Evolutionary conservation across 257 asterid genomes (phyloP).

Genomic region (Catharanthus roseus): DNA sequence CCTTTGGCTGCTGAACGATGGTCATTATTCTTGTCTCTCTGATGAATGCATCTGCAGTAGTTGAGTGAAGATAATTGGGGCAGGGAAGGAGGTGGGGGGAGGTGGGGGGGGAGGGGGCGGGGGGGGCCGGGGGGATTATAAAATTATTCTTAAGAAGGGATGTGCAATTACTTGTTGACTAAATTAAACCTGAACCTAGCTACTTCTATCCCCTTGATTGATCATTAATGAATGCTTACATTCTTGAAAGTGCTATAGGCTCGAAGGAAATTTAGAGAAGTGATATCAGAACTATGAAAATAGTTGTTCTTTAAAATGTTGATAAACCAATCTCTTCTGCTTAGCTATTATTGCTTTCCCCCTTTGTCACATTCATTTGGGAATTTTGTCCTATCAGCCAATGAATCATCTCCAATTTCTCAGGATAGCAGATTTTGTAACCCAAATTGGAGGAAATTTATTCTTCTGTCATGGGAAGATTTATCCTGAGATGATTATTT

Average conservation of each 20-base stretch:
- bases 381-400: no score
- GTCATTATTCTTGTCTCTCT: background rate
- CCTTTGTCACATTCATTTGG: background rate
- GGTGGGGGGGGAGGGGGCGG: no score
- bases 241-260: background rate
- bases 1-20: background rate
- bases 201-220: background rate
- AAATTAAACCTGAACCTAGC: no score
- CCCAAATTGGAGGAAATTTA: background rate
- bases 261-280: background rate
- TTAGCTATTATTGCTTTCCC: background rate
- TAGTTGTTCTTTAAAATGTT: background rate
- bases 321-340: background rate
- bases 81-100: no score
- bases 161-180: no score
- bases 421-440: background rate
- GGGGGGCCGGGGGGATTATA: no score
- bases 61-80: background rate
- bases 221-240: background rate
- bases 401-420: constrained; percentile 1
- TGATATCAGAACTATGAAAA: background rate
- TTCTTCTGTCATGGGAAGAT: background rate
- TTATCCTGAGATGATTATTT: background rate
- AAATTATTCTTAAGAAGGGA: no score
- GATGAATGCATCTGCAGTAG: background rate